A percentile compares a stretch with the other conserved stretches of the same genome.
Conservation (phyloP, 495 filamentous ascomycete genomes). For the Lasiosphaeria hispida region DNA sequence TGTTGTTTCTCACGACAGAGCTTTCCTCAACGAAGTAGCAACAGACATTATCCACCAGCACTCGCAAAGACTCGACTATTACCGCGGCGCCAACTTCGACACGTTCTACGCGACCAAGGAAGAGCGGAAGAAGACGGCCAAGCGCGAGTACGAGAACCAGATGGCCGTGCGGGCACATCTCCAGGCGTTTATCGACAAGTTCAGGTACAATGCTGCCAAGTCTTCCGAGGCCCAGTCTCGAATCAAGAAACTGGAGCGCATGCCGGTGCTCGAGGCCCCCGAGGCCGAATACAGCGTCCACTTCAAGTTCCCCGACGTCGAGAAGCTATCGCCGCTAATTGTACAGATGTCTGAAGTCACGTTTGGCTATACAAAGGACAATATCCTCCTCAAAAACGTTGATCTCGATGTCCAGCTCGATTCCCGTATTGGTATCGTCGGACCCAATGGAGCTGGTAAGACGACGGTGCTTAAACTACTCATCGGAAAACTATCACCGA, state of each 20-base stretch:
- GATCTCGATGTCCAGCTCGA: conserved; percentile 97
- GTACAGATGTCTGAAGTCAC: conserved; percentile 93
- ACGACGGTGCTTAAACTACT: conserved; percentile 94
- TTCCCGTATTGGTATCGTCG: conserved; percentile 96
- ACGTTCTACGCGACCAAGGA: conserved; percentile 98
- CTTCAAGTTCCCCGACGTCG: conserved; percentile 97
- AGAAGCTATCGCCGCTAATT: conserved; percentile 95
- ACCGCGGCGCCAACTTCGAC: conserved; percentile 96
- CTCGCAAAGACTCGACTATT: conserved; percentile 95
- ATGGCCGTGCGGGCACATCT: conserved; percentile 91
- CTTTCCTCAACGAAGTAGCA: conserved; percentile 98
- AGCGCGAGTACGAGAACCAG: conserved; percentile 98
- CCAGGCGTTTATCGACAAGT: conserved; percentile 96
- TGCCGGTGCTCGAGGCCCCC: conserved; percentile 87
- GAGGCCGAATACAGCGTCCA: conserved; percentile 95
- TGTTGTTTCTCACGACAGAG: conserved; percentile 97
- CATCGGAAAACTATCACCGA: conserved; percentile 77
- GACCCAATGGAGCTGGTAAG: conserved; percentile 98
- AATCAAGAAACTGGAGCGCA: conserved; percentile 98
- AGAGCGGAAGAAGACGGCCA: conserved; percentile 92
- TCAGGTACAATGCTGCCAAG: conserved; percentile 99
- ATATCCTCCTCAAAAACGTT: conserved; percentile 75
- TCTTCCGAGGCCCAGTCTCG: conserved; percentile 96
- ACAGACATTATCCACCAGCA: conserved; percentile 99
- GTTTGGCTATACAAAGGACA: conserved; percentile 85